phyloP scores from a whole-genome alignment of 345 rosid genomes.

The Salix arbutifolia region DNA sequence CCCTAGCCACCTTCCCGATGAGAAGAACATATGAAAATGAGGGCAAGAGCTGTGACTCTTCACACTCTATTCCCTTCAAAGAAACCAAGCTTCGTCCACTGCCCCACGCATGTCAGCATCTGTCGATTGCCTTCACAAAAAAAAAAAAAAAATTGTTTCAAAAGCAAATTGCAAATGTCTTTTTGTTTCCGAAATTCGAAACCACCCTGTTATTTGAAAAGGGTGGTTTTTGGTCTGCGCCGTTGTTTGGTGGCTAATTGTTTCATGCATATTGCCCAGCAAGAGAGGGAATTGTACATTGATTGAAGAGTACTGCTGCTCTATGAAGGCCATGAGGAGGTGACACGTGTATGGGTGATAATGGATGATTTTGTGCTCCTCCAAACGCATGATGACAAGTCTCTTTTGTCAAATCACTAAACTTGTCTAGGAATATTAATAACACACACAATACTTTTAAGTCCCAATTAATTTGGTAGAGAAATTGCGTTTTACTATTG shows the following conservation, averaged over 20 bases:
- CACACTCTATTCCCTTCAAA: background rate
- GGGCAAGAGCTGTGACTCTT: background rate
- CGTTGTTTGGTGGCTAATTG: slow-evolving; percentile 25
- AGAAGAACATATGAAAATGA: background rate
- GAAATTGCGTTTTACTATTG: too few species aligned
- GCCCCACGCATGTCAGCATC: background rate
- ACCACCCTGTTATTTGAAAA: slow-evolving; percentile 10
- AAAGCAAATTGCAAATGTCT: background rate
- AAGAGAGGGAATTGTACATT: background rate
- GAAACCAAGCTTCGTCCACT: background rate
- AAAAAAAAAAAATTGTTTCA: too few species aligned
- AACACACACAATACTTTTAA: too few species aligned
- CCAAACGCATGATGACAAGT: slow-evolving; percentile 35
- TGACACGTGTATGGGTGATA: slow-evolving; percentile 22
- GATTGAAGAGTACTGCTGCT: background rate
- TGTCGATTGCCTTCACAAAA: background rate
- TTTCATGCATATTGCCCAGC: background rate
- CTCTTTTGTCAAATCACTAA: slow-evolving; percentile 29
- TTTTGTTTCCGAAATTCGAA: slow-evolving; percentile 5
- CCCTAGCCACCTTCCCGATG: background rate
- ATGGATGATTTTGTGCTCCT: slow-evolving; percentile 10
- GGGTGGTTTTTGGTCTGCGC: slow-evolving; percentile 29
- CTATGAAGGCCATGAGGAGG: background rate
- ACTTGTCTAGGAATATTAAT: background rate
- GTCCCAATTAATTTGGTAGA: too few species aligned